These are phyloP conservation scores for Goffeauzyma gilvescens DNA, from an alignment of 768 basidiomycete genomes.

Conservation along the genomic window DNA sequence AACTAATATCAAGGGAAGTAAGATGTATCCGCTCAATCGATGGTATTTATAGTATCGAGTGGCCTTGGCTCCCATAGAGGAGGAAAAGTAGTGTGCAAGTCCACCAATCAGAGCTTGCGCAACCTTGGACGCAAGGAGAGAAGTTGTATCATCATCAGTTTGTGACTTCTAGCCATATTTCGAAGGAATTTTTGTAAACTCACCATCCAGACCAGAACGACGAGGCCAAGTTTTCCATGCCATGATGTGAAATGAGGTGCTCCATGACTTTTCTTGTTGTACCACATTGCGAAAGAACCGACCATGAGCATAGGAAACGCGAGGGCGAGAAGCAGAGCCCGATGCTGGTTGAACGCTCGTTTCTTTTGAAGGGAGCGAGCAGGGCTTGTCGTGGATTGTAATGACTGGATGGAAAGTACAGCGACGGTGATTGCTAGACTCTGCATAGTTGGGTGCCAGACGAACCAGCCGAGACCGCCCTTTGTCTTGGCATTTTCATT, in stretches of 20 bases:
- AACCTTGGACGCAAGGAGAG: background rate
- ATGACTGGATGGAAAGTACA: slow-evolving; percentile 52
- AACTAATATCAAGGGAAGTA: slow-evolving; percentile 44
- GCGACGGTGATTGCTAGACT: slow-evolving; percentile 41
- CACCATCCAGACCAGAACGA: slow-evolving; percentile 43
- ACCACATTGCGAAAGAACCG: slow-evolving; percentile 46
- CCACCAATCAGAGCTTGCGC: slow-evolving; percentile 4
- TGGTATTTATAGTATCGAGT: slow-evolving; percentile 72
- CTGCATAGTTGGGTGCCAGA: slow-evolving; percentile 48
- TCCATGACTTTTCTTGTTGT: slow-evolving; percentile 41
- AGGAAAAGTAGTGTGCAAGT: slow-evolving; percentile 1
- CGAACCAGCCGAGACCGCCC: slow-evolving; percentile 41
- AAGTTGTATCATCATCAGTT: too few species aligned
- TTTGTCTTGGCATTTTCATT: background rate
- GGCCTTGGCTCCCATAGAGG: slow-evolving; percentile 37
- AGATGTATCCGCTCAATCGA: slow-evolving; percentile 53
- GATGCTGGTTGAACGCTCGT: slow-evolving; percentile 52
- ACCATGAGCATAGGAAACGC: slow-evolving; percentile 44
- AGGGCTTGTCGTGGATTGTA: slow-evolving; percentile 40
- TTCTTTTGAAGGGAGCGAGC: slow-evolving; percentile 40
- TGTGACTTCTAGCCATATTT: background rate
- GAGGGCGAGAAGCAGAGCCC: slow-evolving; percentile 41
- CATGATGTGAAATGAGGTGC: slow-evolving; percentile 49
- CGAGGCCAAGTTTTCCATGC: slow-evolving; percentile 61
- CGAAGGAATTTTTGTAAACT: slow-evolving; percentile 10